Conservation (phyloP, 192 early-diverging fungal genomes). For the Umbelopsis sp. region DNA sequence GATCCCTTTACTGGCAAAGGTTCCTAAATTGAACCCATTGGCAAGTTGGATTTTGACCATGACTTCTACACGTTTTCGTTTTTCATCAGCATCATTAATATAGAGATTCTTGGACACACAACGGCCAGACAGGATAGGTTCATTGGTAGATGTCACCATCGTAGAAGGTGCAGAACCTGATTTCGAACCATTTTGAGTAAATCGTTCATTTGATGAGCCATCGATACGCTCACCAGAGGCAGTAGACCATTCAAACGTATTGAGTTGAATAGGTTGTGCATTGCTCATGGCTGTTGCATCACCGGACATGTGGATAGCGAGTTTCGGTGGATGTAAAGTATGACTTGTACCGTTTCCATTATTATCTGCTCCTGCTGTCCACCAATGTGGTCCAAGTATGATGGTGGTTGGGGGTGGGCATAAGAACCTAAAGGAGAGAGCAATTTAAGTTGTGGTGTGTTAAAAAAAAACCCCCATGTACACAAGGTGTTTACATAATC, state of each 20-base stretch:
- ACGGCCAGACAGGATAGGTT: slow-evolving; percentile 24
- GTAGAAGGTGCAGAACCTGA: neutral
- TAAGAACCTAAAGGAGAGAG: slow-evolving; percentile 61
- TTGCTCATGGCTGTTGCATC: slow-evolving; percentile 19
- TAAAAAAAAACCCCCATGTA: slow-evolving; percentile 7
- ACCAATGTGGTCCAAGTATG: slow-evolving; percentile 73
- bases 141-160: neutral
- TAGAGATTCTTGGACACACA: slow-evolving; percentile 82
- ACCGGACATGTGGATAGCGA: slow-evolving; percentile 35
- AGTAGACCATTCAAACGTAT: slow-evolving; percentile 14
- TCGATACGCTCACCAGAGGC: slow-evolving; percentile 4
- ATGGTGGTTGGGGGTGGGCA: slow-evolving; percentile 84
- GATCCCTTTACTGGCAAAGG: slow-evolving; percentile 78
- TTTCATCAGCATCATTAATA: slow-evolving; percentile 83
- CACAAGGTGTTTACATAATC: too few species aligned
- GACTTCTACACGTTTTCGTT: slow-evolving; percentile 76
- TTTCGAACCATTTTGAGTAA: neutral
- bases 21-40: slow-evolving; percentile 59
- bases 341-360: neutral
- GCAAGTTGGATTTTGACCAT: slow-evolving; percentile 71
- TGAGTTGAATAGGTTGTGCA: slow-evolving; percentile 7
- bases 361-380: slow-evolving; percentile 33
- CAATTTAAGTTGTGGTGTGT: neutral
- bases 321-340: slow-evolving; percentile 24
- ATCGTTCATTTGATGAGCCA: slow-evolving; percentile 1